Percentiles rank a stretch among this genome's conserved stretches.
These are phyloP conservation scores for Raffaelea arxii DNA, from an alignment of 2,329 filamentous ascomycete species.

Conservation along the genomic window DNA sequence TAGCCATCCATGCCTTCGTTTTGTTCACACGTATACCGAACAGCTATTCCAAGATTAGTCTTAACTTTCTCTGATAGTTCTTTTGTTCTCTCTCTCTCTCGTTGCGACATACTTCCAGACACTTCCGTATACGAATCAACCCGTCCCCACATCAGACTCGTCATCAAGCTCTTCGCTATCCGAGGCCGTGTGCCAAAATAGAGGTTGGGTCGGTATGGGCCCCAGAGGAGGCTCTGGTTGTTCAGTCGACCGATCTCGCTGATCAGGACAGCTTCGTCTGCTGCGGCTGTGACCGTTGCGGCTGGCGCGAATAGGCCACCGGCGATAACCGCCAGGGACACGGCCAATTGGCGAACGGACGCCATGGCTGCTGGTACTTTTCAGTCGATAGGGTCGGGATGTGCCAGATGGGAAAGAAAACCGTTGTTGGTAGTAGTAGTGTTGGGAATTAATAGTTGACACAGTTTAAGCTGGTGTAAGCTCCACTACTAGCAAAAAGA, in stretches of 20 bases:
- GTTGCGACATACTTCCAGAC: conserved; percentile 51
- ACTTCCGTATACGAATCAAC: conserved; percentile 69
- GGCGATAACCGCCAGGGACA: conserved; percentile 4
- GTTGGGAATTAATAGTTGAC: too few relatives aligned
- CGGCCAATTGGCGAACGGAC: conserved; percentile 12
- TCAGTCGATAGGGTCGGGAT: too few relatives aligned
- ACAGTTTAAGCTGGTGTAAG: too few relatives aligned
- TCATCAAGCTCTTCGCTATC: conserved; percentile 69
- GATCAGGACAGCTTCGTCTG: conserved; percentile 30
- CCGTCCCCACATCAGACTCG: conserved; percentile 80
- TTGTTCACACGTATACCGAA: conserved; percentile 94
- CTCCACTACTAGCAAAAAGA: too few relatives aligned
- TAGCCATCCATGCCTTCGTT: conserved; percentile 90
- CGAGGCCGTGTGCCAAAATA: conserved; percentile 88
- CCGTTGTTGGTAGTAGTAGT: too few relatives aligned
- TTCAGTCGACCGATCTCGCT: conserved; percentile 42
- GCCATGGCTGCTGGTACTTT: conserved; percentile 13
- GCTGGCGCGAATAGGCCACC: conserved; percentile 9
- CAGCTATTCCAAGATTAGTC: conserved; percentile 39
- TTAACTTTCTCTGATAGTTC: not conserved
- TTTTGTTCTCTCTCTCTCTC: not conserved
- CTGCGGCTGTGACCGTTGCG: conserved; percentile 10
- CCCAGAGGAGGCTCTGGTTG: conserved; percentile 90
- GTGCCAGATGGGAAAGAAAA: too few relatives aligned
- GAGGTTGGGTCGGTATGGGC: conserved; percentile 84